These are phyloP conservation scores for Suillus weaverae DNA, from an alignment of 768 basidiomycete genomes.

Conservation along the genomic window DNA sequence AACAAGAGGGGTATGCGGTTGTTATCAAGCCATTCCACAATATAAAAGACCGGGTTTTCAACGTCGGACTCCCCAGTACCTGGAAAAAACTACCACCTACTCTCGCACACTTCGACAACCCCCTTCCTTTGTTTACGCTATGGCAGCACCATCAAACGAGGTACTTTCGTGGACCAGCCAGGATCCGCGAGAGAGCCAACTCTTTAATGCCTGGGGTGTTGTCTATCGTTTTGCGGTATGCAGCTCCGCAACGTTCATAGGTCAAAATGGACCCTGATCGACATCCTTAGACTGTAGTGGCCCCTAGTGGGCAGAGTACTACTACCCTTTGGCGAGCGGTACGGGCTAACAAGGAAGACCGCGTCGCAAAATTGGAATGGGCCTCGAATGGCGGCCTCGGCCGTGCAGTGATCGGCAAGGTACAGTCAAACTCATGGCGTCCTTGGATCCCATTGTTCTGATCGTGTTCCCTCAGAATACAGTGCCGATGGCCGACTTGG, in stretches of 20 bases:
- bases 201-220: conserved; percentile 81
- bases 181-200: conserved; percentile 78
- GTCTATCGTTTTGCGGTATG: conserved; percentile 79
- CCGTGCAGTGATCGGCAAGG: conserved; percentile 85
- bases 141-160: conserved; percentile 60
- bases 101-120: conserved; percentile 30
- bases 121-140: conserved; percentile 38
- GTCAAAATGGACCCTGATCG: conserved; percentile 27
- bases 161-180: conserved; percentile 86
- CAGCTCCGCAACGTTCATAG: conserved; percentile 16
- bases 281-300: conserved; percentile 57
- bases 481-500: conserved; percentile 81
- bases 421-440: conserved; percentile 31
- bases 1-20: conserved; percentile 47
- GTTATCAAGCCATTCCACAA: conserved; percentile 39
- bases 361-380: conserved; percentile 88
- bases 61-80: conserved; percentile 20
- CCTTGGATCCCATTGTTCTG: conserved; percentile 19
- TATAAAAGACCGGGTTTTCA: conserved; percentile 52
- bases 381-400: conserved; percentile 79
- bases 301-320: conserved; percentile 62
- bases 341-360: conserved; percentile 83
- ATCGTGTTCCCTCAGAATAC: conserved; percentile 53
- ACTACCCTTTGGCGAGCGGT: conserved; percentile 82
- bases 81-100: conserved; percentile 30